Base-by-base conservation (phyloP, 1,284 basidiomycete genomes). In the Coniferiporia weirii region DNA sequence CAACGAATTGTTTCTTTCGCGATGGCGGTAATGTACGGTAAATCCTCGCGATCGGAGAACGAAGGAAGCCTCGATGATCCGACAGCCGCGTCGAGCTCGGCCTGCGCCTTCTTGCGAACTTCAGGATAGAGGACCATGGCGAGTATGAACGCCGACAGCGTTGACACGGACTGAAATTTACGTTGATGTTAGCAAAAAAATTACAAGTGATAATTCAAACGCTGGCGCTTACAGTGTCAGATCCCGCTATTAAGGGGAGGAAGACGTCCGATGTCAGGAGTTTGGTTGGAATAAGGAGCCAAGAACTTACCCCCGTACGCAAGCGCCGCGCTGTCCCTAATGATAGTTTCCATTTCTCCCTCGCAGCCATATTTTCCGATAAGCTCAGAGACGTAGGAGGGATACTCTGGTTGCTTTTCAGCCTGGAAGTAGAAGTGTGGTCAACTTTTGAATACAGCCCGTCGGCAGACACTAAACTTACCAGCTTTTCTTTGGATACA, bases 1-100 rank as follows among this genome's bases (percentile, higher is more conserved):
- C 85, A 89, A 3, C 86, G 77, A 53, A 87, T 68, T 4, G 84
- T 77, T 69, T 89, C 87, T 63, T 82, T 82, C 1, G 76, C 69
- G 4, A 87, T 69, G 0, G 85, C 85, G 56, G 83, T 75, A 49
- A 84, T 64, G 65, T 85, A 88, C 3, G 85, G 84, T 34, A 89
- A 71, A 10, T 75, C 67, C 17, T 78, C 72, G 6, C 84, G 77
- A 70, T 89, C 87, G 49, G 72, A 70, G 64, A 85, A 82, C 2
- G 74, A 78, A 40, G 87, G 87, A 15, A 89, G 75, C 60, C 86
- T 75, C 63, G 83, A 79, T 57, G 69, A 70, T 54, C 84, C 84
- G 62, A 86, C 65, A 15, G 87, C 76, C 32, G 73, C 65, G 67
- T 87, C 85, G 60, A 87, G 77, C 67, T 87, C 84, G 56, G 72